phyloP scores from a whole-genome alignment of 345 rosid genomes.

The Eucalyptus erythrocorys region DNA sequence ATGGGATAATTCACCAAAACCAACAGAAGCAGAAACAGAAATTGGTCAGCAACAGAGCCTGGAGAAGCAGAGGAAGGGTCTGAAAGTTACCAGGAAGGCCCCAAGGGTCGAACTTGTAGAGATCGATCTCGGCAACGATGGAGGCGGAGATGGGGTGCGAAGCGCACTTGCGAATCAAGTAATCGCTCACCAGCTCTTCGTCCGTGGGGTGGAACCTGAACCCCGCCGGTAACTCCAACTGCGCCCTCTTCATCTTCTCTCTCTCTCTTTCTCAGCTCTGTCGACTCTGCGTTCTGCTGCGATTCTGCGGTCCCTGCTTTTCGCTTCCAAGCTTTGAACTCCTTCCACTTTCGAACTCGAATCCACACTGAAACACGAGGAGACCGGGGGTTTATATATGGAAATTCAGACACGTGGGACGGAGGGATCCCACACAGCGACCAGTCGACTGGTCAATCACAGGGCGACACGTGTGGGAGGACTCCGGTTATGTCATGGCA shows the following conservation, averaged over 20 bases:
- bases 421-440: neutral
- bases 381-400: neutral
- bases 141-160: slow-evolving; percentile 50
- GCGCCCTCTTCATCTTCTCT: neutral
- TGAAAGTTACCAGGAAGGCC: slow-evolving; percentile 66
- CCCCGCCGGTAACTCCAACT: slow-evolving; percentile 66
- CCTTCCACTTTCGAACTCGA: neutral
- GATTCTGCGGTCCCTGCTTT: neutral
- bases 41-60: neutral
- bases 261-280: neutral
- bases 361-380: fast-evolving
- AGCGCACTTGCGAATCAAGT: slow-evolving; percentile 55
- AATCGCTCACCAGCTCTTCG: slow-evolving; percentile 73
- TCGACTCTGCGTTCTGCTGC: neutral
- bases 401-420: neutral
- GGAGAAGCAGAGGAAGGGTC: neutral
- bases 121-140: slow-evolving; percentile 75
- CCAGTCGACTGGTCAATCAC: neutral
- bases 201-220: slow-evolving; percentile 96
- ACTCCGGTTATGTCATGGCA: neutral
- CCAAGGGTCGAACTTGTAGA: slow-evolving; percentile 90
- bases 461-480: neutral
- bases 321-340: neutral
- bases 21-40: neutral
- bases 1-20: neutral